Conservation (phyloP, 345 rosid genomes). For the Viola odorata region DNA sequence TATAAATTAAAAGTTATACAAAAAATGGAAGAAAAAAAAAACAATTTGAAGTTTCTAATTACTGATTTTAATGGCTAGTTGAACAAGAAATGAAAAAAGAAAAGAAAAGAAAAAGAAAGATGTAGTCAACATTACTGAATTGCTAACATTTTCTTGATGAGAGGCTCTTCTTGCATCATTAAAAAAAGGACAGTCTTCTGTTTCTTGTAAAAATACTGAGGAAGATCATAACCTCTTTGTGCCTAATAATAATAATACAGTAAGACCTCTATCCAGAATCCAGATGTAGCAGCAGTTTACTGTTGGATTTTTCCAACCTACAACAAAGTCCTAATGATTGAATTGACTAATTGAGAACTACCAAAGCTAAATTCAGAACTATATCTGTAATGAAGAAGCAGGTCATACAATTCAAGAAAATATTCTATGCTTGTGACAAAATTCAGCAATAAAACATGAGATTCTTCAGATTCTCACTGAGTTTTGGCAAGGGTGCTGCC, state of each 20-base stretch:
- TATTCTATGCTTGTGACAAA: neutral
- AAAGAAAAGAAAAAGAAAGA: too few species aligned
- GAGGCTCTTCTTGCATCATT: too few species aligned
- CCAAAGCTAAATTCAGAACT: neutral
- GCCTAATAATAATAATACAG: too few species aligned
- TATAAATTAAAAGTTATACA: too few species aligned
- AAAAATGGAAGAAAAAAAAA: too few species aligned
- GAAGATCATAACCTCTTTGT: too few species aligned
- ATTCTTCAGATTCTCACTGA: constrained; percentile 77
- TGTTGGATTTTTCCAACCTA: constrained; percentile 3
- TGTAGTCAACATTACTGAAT: too few species aligned
- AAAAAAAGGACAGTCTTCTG: neutral
- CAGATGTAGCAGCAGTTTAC: neutral
- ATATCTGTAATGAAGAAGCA: neutral
- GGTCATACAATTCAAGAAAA: constrained; percentile 1
- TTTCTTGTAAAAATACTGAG: neutral
- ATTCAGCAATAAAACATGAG: constrained; percentile 92
- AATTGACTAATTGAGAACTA: too few species aligned
- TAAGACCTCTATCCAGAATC: neutral
- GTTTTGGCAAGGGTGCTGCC: constrained; percentile 68
- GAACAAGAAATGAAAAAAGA: too few species aligned
- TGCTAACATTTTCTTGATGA: too few species aligned
- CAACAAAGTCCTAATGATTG: neutral
- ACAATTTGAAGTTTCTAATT: too few species aligned
- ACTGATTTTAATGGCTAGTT: too few species aligned